Evolutionary conservation across 441 rosid genomes (phyloP).

Genomic region (Populus hybrid): DNA sequence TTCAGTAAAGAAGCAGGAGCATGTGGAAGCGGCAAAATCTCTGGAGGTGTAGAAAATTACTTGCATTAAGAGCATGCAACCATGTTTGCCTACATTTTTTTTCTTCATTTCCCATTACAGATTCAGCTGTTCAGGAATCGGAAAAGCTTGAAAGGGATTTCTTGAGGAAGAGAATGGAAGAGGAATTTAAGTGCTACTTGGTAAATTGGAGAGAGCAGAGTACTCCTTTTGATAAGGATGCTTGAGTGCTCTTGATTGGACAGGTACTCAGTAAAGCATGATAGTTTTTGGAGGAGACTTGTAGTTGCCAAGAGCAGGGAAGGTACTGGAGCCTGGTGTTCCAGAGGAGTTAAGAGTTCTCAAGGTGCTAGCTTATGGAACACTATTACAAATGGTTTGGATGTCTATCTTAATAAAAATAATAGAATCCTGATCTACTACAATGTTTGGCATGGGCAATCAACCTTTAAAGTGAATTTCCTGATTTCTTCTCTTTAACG

Average conservation of each 20-base stretch:
- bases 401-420: background rate
- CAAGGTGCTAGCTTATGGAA: background rate
- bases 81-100: background rate
- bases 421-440: background rate
- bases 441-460: too few species aligned
- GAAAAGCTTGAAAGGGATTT: background rate
- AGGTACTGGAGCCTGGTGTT: background rate
- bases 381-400: background rate
- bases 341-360: background rate
- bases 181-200: background rate
- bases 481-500: background rate
- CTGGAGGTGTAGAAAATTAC: background rate
- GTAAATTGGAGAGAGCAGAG: background rate
- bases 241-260: background rate
- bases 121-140: background rate
- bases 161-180: background rate
- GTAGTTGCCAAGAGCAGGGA: background rate
- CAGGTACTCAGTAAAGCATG: background rate
- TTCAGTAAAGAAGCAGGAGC: background rate
- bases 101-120: background rate
- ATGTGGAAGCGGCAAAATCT: background rate
- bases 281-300: background rate
- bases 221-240: background rate
- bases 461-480: background rate
- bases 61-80: background rate